A percentile compares a stretch with the other conserved stretches of the same genome.
phyloP scores from a whole-genome alignment of 2,329 filamentous ascomycete species.

The Sarocladiaceae sp. region DNA sequence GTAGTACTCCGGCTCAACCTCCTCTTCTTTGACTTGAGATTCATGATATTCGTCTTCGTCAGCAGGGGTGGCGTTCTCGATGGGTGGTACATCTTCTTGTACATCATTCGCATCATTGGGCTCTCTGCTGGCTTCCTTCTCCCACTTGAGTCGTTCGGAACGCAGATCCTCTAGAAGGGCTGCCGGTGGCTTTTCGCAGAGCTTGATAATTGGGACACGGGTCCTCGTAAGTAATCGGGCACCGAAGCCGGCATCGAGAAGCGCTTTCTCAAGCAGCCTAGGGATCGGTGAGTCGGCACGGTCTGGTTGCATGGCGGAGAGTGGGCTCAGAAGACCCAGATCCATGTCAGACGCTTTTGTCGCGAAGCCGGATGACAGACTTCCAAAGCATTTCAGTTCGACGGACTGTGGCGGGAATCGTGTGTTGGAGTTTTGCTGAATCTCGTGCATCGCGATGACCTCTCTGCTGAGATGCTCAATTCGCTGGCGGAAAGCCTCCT shows the following conservation, averaged over 20 bases:
- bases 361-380: constrained; percentile 77
- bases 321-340: constrained; percentile 65
- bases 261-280: constrained; percentile 65
- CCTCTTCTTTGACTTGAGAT: constrained; percentile 10
- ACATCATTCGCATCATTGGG: neutral
- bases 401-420: constrained; percentile 51
- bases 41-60: constrained; percentile 19
- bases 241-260: constrained; percentile 66
- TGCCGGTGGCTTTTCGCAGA: constrained; percentile 65
- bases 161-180: constrained; percentile 55
- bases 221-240: constrained; percentile 73
- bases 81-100: neutral
- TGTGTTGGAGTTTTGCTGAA: constrained; percentile 22
- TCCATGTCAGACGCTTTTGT: constrained; percentile 90
- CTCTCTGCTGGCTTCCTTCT: constrained; percentile 40
- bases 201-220: constrained; percentile 79
- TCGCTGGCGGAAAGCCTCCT: constrained; percentile 60
- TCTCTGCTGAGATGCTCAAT: constrained; percentile 61
- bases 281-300: constrained; percentile 58
- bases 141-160: constrained; percentile 66
- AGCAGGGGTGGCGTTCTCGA: neutral
- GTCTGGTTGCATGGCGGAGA: constrained; percentile 48
- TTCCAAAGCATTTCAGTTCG: constrained; percentile 74
- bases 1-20: constrained; percentile 11
- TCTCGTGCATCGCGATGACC: constrained; percentile 49